Base-by-base conservation (phyloP, 345 rosid species). In the Moricandia arvensis region DNA sequence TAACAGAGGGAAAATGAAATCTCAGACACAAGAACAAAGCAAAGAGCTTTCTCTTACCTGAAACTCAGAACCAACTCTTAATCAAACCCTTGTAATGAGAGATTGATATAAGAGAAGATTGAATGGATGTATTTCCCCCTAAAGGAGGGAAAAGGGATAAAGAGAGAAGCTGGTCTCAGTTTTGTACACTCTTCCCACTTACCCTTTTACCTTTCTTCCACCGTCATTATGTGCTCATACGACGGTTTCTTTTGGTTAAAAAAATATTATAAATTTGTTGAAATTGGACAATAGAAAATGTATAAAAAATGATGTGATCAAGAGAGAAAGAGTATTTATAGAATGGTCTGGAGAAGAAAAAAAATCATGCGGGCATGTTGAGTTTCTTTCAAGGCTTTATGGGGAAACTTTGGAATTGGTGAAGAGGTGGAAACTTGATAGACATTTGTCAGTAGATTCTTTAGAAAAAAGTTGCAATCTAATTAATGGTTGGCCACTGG, bases 391-490 rank as follows among this genome's bases (percentile, higher is more conserved):
- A 61, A 54, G 65, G 43, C 29, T 51, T 47, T 47, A 72, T 74
- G 67, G 72, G 10, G 47, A 2, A 33, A 9, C 8, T 66, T 66
- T 58, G 78, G 51, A 74, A 13, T 43, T 58, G 55, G 24, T 38
- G 65, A 15, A 60, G 6, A 38, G 16, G 10, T 31, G 21, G 73
- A 60, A 59, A 21, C 59, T 67, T n/a, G 53, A 66, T 8, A 58
- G 21, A 62, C 60, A 75, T 16, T 68, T 60, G 55, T 58, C 55
- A 74, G 63, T 29, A 75, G 59, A 68, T 75, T 68, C 43, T 67
- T 55, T 1, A 1, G 26, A 58, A 57, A 10, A 21, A 72, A 35
- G 29, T 43, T 45, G 13, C 6, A 33, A 47, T 34, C 24, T 21
- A 21, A 21, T 75, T 49, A 30, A 3, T 7, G 37, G 13, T 31